Evolutionary conservation across 805 yeast genomes (phyloP).

Genomic region (Torulaspora gathmanii): DNA sequence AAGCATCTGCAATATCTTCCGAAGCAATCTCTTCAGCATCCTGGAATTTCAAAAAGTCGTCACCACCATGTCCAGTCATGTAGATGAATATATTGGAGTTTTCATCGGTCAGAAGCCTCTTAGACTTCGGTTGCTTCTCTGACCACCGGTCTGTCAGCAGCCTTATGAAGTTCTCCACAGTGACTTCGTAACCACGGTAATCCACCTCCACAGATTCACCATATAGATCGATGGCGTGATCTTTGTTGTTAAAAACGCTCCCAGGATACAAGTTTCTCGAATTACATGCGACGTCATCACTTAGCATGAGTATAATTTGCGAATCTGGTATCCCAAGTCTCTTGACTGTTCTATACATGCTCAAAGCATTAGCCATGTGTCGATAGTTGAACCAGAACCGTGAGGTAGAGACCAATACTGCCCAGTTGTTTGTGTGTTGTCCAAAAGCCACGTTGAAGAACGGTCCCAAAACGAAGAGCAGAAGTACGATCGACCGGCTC

Average conservation of each 20-base stretch:
- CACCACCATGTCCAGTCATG: constrained; percentile 98
- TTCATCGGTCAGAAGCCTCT: constrained; percentile 86
- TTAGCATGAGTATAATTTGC: constrained; percentile 90
- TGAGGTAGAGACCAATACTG: constrained; percentile 92
- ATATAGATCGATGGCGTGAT: constrained; percentile 84
- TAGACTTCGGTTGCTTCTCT: constrained; percentile 86
- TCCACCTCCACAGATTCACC: constrained; percentile 96
- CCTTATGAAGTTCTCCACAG: constrained; percentile 94
- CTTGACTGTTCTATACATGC: constrained; percentile 93
- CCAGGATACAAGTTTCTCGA: constrained; percentile 96
- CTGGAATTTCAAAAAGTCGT: constrained; percentile 93
- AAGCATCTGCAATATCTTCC: constrained; percentile 94
- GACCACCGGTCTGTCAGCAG: constrained; percentile 94
- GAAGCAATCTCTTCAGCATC: constrained; percentile 97
- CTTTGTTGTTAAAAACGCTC: constrained; percentile 89
- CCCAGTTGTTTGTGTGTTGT: constrained; percentile 63
- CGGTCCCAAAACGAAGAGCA: constrained; percentile 1
- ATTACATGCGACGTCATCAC: constrained; percentile 96
- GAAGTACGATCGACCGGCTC: constrained; percentile 1
- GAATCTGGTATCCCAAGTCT: constrained; percentile 96
- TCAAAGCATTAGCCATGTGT: constrained; percentile 93
- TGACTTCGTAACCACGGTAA: constrained; percentile 95
- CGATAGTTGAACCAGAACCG: constrained; percentile 98
- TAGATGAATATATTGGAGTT: constrained; percentile 90
- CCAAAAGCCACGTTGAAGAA: constrained; percentile 4